A percentile compares a stretch with the other conserved stretches of the same genome.
These are phyloP conservation scores for Ustilago loliicola DNA, from an alignment of 1,284 basidiomycete genomes.

Conservation along the genomic window DNA sequence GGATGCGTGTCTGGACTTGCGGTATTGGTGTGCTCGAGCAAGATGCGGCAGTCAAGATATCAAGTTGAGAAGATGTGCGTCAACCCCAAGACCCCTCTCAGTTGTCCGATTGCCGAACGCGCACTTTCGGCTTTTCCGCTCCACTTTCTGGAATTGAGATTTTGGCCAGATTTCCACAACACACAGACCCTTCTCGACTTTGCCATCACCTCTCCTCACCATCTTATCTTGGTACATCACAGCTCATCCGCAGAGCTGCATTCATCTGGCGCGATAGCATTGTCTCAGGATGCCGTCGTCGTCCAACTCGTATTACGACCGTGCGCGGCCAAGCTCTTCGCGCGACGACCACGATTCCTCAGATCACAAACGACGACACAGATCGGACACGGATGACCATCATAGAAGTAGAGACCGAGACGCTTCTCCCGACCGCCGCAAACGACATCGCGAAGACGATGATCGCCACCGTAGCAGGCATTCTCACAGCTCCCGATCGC, in stretches of 20 bases:
- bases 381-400: constrained; percentile 26
- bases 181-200: background rate
- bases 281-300: constrained; percentile 29
- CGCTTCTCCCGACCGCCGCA: constrained; percentile 27
- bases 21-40: background rate
- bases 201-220: background rate
- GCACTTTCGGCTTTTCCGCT: constrained; percentile 8
- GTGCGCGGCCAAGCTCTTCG: constrained; percentile 25
- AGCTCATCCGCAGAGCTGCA: background rate
- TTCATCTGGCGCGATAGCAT: background rate
- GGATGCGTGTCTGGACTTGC: background rate
- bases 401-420: constrained; percentile 19
- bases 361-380: constrained; percentile 28
- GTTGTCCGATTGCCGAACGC: constrained; percentile 17
- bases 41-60: background rate
- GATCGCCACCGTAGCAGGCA: constrained; percentile 14
- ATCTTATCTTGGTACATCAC: background rate
- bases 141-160: constrained; percentile 4
- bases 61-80: constrained; percentile 14
- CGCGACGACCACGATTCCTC: constrained; percentile 22
- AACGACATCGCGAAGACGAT: constrained; percentile 34
- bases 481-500: constrained; percentile 24
- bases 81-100: background rate
- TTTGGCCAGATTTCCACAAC: background rate
- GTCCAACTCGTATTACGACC: constrained; percentile 22